Evolutionary conservation across 805 yeast genomes (phyloP).

Genomic region (Blastobotrys peoriensis): DNA sequence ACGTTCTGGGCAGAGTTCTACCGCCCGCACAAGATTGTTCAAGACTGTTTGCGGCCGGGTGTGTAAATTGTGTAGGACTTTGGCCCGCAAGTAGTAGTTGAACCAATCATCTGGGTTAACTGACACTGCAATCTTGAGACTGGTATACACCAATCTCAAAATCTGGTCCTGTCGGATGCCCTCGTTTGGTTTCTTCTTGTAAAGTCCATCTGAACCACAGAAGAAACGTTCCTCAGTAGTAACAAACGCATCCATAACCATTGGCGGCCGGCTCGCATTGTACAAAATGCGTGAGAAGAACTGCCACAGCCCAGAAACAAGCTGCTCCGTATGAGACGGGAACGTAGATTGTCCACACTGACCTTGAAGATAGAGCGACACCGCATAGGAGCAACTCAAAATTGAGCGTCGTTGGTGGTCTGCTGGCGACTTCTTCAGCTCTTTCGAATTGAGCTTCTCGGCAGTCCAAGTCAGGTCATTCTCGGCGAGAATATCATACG

Average conservation of each 20-base stretch:
- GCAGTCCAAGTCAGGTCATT: conserved; percentile 92
- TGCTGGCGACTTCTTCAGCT: conserved; percentile 56
- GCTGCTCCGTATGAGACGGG: conserved; percentile 27
- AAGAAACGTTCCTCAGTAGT: conserved; percentile 42
- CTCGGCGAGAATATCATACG: conserved; percentile 72
- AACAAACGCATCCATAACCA: conserved; percentile 44
- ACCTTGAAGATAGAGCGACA: conserved; percentile 35
- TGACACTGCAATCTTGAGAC: conserved; percentile 42
- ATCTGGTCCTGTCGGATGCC: conserved; percentile 12
- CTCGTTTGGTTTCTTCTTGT: conserved; percentile 13
- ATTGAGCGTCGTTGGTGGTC: conserved; percentile 62
- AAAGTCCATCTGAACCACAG: conserved; percentile 25
- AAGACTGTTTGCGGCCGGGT: conserved; percentile 33
- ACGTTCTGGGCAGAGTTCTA: conserved; percentile 17
- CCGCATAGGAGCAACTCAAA: conserved; percentile 69
- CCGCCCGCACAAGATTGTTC: conserved; percentile 34
- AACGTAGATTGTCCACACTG: conserved; percentile 3
- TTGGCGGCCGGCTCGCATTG: conserved; percentile 29
- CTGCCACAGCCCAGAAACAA: conserved; percentile 44
- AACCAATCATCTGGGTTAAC: conserved; percentile 52
- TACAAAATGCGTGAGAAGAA: conserved; percentile 52
- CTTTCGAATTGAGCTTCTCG: conserved; percentile 63
- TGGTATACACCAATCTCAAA: conserved; percentile 37
- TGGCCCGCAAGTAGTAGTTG: conserved; percentile 51
- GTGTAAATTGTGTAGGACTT: conserved; percentile 48